Evolutionary conservation across 805 yeast species (phyloP).

Genomic region (Kluyveromyces wickerhamii): DNA sequence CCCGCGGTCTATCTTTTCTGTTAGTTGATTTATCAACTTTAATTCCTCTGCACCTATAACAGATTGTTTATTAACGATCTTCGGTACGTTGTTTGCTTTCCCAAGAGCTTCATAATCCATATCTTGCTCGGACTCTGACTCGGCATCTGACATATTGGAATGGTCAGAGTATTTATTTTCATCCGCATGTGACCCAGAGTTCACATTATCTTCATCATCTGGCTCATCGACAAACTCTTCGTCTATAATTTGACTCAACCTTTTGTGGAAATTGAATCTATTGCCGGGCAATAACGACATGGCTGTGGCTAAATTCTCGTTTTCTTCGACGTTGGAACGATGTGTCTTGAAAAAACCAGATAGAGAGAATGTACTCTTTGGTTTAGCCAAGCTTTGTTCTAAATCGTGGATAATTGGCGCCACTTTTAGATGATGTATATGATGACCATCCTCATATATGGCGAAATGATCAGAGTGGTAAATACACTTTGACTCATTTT

Average conservation of each 20-base stretch:
- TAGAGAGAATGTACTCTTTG: constrained; percentile 18
- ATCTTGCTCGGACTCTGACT: constrained; percentile 6
- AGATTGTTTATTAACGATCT: constrained; percentile 26
- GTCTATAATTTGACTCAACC: constrained; percentile 10
- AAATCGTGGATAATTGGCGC: constrained; percentile 13
- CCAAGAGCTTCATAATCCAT: background rate
- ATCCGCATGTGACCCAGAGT: constrained; percentile 8
- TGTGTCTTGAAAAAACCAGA: constrained; percentile 20
- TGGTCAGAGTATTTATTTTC: constrained; percentile 7
- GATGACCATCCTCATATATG: constrained; percentile 22
- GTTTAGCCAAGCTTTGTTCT: constrained; percentile 10
- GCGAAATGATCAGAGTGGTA: constrained; percentile 18
- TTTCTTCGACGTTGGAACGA: constrained; percentile 10
- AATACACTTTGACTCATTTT: constrained; percentile 12
- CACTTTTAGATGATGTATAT: constrained; percentile 21
- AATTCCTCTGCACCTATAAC: constrained; percentile 46
- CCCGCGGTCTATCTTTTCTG: constrained; percentile 39
- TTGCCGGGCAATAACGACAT: constrained; percentile 15
- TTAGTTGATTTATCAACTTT: constrained; percentile 39
- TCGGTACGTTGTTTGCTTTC: constrained; percentile 16
- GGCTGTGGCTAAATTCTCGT: constrained; percentile 17
- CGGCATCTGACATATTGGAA: constrained; percentile 4
- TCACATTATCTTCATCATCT: constrained; percentile 4
- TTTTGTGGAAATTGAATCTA: constrained; percentile 10
- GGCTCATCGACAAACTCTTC: constrained; percentile 8